Base-by-base conservation (phyloP, 2,329 filamentous ascomycete genomes). In the Aureobasidium sp. region DNA sequence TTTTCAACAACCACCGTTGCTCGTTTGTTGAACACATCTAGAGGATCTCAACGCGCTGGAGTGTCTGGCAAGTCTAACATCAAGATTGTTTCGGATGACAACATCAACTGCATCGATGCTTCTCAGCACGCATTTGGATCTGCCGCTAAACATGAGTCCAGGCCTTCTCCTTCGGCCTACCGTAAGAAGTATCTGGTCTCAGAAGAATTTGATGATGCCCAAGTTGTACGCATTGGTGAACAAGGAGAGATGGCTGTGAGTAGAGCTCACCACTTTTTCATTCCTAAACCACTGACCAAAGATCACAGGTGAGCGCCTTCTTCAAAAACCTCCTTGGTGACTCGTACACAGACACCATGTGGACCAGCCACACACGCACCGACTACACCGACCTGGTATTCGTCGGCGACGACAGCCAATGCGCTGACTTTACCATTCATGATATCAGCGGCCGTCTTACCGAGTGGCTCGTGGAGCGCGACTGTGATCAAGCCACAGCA, bases 401-500 rank as follows among this genome's bases (percentile, higher is more conserved):
- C 38, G 37, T 49, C 12, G 47, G 22, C 14, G 40, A 50, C 30
- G 54, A 58, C 24, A 48, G 40, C 39, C 27, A 48, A 11, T 47
- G 42, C 30, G 35, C 54, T 19, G 48, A 52, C 37, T 58, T 59
- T 32, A 59, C 58, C 14, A 49, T 59, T 21, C 12, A 4, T 6
- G 44, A 58, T 29, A 14, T 12, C 14, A 39, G 27, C 19, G 39
- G 24, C 11, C 48, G 41, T 11, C 24, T 58, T 14, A 54, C 54
- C 5, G 25, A 40, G 3, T 55, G 54, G 51, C 56, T 59, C 16
- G 34, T 25, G 11, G 37, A 51, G 7, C 8, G 27, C 1, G 52
- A 52, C 10, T 35, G 39, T 29, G 11, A 30, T 1, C 37, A 39
- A 16, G 32, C 50, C 21, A 19, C 39, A 22, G 27, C 38, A 10